A percentile compares a stretch with the other conserved stretches of the same genome.
These are phyloP conservation scores for Metschnikowia sp. DNA, from an alignment of 805 yeast genomes.

Conservation along the genomic window DNA sequence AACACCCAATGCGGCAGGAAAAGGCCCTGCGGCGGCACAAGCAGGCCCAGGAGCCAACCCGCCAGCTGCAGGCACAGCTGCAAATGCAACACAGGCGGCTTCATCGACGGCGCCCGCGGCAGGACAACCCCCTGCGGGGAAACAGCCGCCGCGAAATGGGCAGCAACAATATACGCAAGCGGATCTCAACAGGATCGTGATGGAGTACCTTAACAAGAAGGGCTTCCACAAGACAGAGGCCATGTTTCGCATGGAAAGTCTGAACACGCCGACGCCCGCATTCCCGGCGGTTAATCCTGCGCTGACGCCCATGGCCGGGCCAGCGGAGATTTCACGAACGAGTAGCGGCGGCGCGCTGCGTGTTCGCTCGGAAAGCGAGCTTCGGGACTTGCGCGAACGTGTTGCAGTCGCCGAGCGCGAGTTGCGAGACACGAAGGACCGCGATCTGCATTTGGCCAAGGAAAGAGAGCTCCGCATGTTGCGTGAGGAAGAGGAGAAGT, in stretches of 20 bases:
- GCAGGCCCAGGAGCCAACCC: neutral
- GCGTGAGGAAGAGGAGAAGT: slow-evolving; percentile 42
- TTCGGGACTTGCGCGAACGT: slow-evolving; percentile 34
- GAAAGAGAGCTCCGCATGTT: slow-evolving; percentile 38
- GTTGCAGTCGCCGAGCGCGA: slow-evolving; percentile 35
- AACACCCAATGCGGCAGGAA: neutral
- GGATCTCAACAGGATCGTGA: slow-evolving; percentile 85
- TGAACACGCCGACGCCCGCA: slow-evolving; percentile 55
- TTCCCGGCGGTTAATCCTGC: slow-evolving; percentile 49
- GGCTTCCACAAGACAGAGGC: slow-evolving; percentile 95
- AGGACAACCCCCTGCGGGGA: neutral
- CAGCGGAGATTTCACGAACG: slow-evolving; percentile 26
- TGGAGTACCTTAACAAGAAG: slow-evolving; percentile 88
- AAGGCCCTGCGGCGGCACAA: neutral
- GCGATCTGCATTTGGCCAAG: slow-evolving; percentile 34
- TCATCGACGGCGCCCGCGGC: neutral
- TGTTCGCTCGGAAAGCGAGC: slow-evolving; percentile 29
- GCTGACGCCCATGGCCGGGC: slow-evolving; percentile 32
- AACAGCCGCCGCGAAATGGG: slow-evolving; percentile 6
- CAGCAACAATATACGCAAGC: slow-evolving; percentile 66
- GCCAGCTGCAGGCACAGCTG: neutral
- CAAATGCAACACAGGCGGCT: neutral
- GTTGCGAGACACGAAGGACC: slow-evolving; percentile 36
- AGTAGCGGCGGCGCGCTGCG: slow-evolving; percentile 16
- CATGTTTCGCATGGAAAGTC: slow-evolving; percentile 82